Evolutionary conservation across 306 rosid genomes (phyloP).

Genomic region (Vicia faba): DNA sequence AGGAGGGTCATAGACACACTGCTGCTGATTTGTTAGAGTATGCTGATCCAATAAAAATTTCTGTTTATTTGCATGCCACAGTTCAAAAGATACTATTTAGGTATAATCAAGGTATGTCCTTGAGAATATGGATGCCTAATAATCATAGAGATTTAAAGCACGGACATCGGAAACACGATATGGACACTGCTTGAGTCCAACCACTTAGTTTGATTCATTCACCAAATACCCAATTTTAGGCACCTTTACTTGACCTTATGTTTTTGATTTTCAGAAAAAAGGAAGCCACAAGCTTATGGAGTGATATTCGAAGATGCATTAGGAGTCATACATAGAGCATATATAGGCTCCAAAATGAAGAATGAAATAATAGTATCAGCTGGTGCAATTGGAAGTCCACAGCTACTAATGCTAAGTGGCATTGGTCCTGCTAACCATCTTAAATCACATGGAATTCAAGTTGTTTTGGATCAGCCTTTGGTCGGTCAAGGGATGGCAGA

Average conservation of each 20-base stretch:
- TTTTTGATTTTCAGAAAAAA: conserved; percentile 39
- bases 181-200: too few species aligned
- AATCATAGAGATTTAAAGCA: too few species aligned
- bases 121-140: too few species aligned
- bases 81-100: conserved; percentile 60
- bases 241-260: not conserved
- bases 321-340: conserved; percentile 56
- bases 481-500: conserved; percentile 84
- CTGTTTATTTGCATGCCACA: conserved; percentile 67
- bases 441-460: conserved; percentile 51
- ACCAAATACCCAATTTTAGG: not conserved
- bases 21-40: conserved; percentile 72
- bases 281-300: conserved; percentile 65
- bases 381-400: conserved; percentile 83
- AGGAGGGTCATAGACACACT: conserved; percentile 61
- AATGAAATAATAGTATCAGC: conserved; percentile 68
- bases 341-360: conserved; percentile 30
- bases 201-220: too few species aligned
- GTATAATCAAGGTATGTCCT: conserved; percentile 44
- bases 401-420: conserved; percentile 68
- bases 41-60: conserved; percentile 57
- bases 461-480: conserved; percentile 59
- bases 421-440: conserved; percentile 71
- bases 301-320: conserved; percentile 60
- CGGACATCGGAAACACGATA: too few species aligned